Percentiles rank a stretch among this genome's conserved stretches.
phyloP scores from a whole-genome alignment of 371 early-diverging fungal species.

The Chytridium lagenaria region DNA sequence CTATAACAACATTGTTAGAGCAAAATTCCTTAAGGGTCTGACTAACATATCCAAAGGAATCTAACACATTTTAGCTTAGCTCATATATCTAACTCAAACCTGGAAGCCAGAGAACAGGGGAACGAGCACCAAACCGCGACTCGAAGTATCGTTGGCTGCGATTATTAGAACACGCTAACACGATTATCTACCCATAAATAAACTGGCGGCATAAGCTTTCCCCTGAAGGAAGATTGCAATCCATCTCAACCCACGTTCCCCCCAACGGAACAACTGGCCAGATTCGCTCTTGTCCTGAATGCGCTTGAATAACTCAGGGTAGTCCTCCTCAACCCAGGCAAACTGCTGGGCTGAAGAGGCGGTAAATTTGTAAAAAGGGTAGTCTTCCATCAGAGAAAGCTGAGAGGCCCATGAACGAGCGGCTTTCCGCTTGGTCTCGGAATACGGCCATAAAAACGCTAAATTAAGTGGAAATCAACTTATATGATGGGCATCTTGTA shows the following conservation, averaged over 20 bases:
- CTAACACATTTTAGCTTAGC: too few species aligned
- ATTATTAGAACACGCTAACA: too few species aligned
- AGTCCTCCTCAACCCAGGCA: slow-evolving; percentile 85
- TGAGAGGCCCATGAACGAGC: slow-evolving; percentile 91
- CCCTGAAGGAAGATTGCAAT: slow-evolving; percentile 95
- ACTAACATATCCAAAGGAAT: slow-evolving; percentile 53
- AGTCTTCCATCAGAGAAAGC: slow-evolving; percentile 41
- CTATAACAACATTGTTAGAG: background rate
- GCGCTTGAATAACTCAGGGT: slow-evolving; percentile 82
- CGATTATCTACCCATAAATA: too few species aligned
- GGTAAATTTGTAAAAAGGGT: slow-evolving; percentile 88
- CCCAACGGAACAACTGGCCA: slow-evolving; percentile 95
- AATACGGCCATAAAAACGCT: slow-evolving; percentile 87
- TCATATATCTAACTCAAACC: too few species aligned
- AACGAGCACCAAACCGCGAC: slow-evolving; percentile 79
- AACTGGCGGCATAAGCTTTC: slow-evolving; percentile 94
- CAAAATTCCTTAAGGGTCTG: too few species aligned
- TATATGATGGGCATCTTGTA: too few species aligned
- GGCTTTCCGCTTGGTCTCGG: slow-evolving; percentile 93
- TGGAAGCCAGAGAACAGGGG: slow-evolving; percentile 93
- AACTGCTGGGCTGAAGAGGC: slow-evolving; percentile 96
- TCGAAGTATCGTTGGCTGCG: slow-evolving; percentile 63
- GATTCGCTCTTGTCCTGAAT: slow-evolving; percentile 70
- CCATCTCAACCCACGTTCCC: slow-evolving; percentile 98
- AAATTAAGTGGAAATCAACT: background rate